Evolutionary conservation across 2,329 filamentous ascomycete species (phyloP).

Genomic region (Colletotrichum somersetense): DNA sequence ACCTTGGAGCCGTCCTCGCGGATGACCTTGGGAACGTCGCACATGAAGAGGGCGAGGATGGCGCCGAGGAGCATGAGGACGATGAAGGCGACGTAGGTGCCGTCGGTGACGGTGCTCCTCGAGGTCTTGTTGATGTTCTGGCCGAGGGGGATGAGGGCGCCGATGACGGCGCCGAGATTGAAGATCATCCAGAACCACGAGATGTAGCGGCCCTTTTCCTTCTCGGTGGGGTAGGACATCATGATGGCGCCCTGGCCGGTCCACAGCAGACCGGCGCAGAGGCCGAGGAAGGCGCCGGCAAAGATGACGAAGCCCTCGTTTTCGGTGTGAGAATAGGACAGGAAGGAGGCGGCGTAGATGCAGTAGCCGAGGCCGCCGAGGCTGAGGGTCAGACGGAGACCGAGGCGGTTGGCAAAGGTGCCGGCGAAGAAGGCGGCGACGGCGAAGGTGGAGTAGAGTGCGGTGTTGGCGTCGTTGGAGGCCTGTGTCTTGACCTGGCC

Average conservation of each 20-base stretch:
- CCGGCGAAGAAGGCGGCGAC: conserved; percentile 78
- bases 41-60: conserved; percentile 75
- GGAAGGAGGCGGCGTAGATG: conserved; percentile 78
- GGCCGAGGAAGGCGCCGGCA: conserved; percentile 79
- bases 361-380: conserved; percentile 83
- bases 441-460: conserved; percentile 79
- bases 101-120: conserved; percentile 70
- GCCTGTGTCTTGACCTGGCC: conserved; percentile 68
- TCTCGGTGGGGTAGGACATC: conserved; percentile 89
- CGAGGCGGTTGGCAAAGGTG: conserved; percentile 82
- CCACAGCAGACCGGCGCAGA: conserved; percentile 86
- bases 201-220: conserved; percentile 88
- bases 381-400: conserved; percentile 75
- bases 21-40: conserved; percentile 78
- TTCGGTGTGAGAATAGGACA: conserved; percentile 76
- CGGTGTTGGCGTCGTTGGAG: conserved; percentile 75
- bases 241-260: conserved; percentile 87
- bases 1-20: conserved; percentile 83
- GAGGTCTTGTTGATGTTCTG: conserved; percentile 73
- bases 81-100: conserved; percentile 90
- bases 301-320: conserved; percentile 81
- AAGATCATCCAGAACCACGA: conserved; percentile 96
- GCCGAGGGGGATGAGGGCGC: conserved; percentile 79
- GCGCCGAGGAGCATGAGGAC: conserved; percentile 84
- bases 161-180: conserved; percentile 91